Conservation (phyloP, 2,329 filamentous ascomycete genomes). For the Pseudogymnoascus sp. region DNA sequence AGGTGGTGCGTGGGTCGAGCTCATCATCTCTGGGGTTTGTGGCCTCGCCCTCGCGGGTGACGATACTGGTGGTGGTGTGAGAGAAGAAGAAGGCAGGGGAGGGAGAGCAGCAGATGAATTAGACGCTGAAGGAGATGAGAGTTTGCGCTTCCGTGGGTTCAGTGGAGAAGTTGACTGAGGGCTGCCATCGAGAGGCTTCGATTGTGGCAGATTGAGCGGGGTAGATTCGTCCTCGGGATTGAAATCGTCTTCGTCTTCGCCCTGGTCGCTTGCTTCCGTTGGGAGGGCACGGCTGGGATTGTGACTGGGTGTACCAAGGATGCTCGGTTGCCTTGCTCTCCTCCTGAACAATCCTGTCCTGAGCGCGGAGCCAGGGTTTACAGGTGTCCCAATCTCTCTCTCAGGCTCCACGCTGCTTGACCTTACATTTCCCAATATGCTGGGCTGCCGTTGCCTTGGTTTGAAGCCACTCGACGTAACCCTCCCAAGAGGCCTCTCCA, state of each 20-base stretch:
- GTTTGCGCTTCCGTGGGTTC: slow-evolving; percentile 48
- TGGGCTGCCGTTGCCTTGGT: slow-evolving; percentile 30
- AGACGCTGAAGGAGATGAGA: slow-evolving; percentile 25
- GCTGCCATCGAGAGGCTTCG: slow-evolving; percentile 25
- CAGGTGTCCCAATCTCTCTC: slow-evolving; percentile 17
- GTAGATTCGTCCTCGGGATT: slow-evolving; percentile 62
- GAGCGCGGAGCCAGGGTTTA: slow-evolving; percentile 31
- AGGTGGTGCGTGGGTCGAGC: slow-evolving; percentile 30
- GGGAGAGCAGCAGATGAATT: slow-evolving; percentile 21
- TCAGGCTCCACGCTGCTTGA: slow-evolving; percentile 22
- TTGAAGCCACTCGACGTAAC: slow-evolving; percentile 18
- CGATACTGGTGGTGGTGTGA: slow-evolving; percentile 10
- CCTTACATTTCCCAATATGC: slow-evolving; percentile 26
- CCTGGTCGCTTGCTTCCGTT: slow-evolving; percentile 29
- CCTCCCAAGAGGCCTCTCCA: slow-evolving; percentile 5
- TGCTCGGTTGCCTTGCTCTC: slow-evolving; percentile 53
- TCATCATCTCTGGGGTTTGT: slow-evolving; percentile 24
- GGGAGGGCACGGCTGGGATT: not conserved
- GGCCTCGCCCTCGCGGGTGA: not conserved
- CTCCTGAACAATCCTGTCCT: slow-evolving; percentile 53
- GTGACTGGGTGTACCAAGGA: slow-evolving; percentile 37
- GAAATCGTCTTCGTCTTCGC: slow-evolving; percentile 44
- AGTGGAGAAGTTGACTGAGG: slow-evolving; percentile 28
- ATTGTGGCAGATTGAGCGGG: slow-evolving; percentile 47
- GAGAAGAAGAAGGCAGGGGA: slow-evolving; percentile 9